Base-by-base conservation (phyloP, 805 yeast genomes). In the Lachancea meyersii region DNA sequence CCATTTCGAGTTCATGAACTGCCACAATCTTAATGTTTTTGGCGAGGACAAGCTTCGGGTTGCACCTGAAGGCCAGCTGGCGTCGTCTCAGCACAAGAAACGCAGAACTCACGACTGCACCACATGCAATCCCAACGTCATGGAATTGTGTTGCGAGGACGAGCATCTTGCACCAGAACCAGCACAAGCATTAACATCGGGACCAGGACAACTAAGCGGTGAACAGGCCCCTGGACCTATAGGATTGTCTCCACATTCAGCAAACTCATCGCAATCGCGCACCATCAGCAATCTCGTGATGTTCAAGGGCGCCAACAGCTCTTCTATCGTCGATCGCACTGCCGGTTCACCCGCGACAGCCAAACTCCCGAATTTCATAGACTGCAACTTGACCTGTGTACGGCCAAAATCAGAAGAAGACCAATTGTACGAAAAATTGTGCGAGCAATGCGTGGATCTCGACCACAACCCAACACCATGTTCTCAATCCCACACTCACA, bases 81-180 rank as follows among this genome's bases (percentile, higher is more conserved):
- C 26, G n/a, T 11, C 23, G 34, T 28, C 45, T 17, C 40, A 27
- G 32, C 5, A 11, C 18, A 19, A 36, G 19, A 42, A 37, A 18
- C 37, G 43, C 21, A 38, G 16, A 21, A 19, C 31, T 5, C 9
- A 13, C 35, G 35, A 35, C 27, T 42, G 45, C 33, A 8, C 31
- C 10, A 34, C 28, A 5, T 68, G 71, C 48, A 57, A 54, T 39
- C 72, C 73, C 0, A 64, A 63, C 45, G 52, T 69, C 14, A 52
- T 70, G 30, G 73, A 69, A 46, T 58, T 69, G 1, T 68, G 73
- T 43, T 70, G 73, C 53, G 71, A 68, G 22, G 55, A 67, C 48
- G 48, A 35, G 35, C 47, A 5, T 6, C 11, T 43, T 42, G 37
- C 7, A 40, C 39, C 27, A 28, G 18, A 5, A 26, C 13, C n/a